A percentile compares a stretch with the other conserved stretches of the same genome.
These are phyloP conservation scores for Phialemoniopsis sp. DNA, from an alignment of 2,329 filamentous ascomycete species.

Conservation along the genomic window DNA sequence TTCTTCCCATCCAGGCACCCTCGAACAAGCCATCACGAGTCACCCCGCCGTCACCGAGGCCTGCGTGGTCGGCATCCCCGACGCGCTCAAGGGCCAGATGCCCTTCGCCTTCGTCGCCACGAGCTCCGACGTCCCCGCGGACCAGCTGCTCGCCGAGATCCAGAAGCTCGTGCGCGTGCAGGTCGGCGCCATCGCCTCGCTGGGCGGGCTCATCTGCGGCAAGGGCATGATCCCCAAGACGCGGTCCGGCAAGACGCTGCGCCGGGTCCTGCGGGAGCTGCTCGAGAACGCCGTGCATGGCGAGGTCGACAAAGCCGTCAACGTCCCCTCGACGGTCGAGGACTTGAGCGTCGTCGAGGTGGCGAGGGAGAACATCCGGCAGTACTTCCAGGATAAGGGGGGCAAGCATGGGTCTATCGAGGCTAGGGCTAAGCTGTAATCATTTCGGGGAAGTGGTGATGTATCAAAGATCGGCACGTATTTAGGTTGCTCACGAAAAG, in stretches of 20 bases:
- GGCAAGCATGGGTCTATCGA: slow-evolving; percentile 37
- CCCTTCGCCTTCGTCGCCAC: slow-evolving; percentile 83
- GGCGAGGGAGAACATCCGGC: slow-evolving; percentile 64
- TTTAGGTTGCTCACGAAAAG: too few species aligned
- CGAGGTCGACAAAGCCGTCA: slow-evolving; percentile 67
- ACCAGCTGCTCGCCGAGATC: slow-evolving; percentile 53
- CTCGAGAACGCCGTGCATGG: slow-evolving; percentile 76
- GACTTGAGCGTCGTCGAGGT: slow-evolving; percentile 71
- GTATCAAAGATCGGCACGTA: too few species aligned
- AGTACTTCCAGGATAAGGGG: slow-evolving; percentile 64
- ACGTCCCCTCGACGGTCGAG: slow-evolving; percentile 81
- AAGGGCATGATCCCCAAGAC: slow-evolving; percentile 89
- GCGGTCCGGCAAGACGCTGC: slow-evolving; percentile 83
- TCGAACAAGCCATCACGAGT: slow-evolving; percentile 85
- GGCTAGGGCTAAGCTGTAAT: slow-evolving; percentile 44
- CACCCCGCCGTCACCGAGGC: slow-evolving; percentile 78
- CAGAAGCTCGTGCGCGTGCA: slow-evolving; percentile 70
- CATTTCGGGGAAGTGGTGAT: background rate
- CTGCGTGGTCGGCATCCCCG: slow-evolving; percentile 82
- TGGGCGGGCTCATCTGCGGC: slow-evolving; percentile 83
- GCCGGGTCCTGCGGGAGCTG: slow-evolving; percentile 76
- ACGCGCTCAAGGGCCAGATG: slow-evolving; percentile 81
- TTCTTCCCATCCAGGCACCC: slow-evolving; percentile 54
- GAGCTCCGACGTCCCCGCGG: slow-evolving; percentile 47
- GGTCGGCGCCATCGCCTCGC: slow-evolving; percentile 80